Percentiles rank a stretch among this genome's conserved stretches.
Conservation (phyloP, 345 rosid genomes). For the Gossypium herbaceum region DNA sequence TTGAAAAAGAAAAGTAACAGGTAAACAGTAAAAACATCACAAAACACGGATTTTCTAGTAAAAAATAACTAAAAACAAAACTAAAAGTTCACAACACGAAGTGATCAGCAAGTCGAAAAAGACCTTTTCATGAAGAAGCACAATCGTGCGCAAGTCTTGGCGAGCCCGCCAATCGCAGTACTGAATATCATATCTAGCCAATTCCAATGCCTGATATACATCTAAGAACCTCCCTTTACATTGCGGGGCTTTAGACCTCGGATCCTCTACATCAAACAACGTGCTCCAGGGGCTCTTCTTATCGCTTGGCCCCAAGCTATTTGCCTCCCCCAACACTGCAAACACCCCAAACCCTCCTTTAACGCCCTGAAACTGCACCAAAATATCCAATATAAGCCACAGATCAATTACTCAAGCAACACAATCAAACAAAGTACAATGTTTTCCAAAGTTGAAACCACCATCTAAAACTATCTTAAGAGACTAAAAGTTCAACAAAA, state of each 20-base stretch:
- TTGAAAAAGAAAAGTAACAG: neutral
- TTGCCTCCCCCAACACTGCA: constrained; percentile 77
- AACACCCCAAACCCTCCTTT: constrained; percentile 67
- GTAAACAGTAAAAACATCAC: neutral
- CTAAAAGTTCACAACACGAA: neutral
- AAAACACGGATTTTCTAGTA: neutral
- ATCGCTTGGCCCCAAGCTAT: constrained; percentile 40
- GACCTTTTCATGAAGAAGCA: constrained; percentile 95
- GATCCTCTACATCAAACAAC: constrained; percentile 91
- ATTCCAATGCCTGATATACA: constrained; percentile 83
- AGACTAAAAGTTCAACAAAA: neutral
- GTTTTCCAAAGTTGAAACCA: neutral
- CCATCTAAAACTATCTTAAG: neutral
- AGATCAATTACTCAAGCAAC: neutral
- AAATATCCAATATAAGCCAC: neutral
- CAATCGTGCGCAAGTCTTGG: constrained; percentile 84
- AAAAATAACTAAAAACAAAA: neutral
- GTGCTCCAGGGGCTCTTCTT: constrained; percentile 75
- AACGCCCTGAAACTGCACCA: constrained; percentile 42
- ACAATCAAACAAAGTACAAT: neutral
- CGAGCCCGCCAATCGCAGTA: constrained; percentile 97
- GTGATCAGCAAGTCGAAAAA: neutral
- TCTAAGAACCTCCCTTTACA: constrained; percentile 84
- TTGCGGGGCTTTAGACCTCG: constrained; percentile 79
- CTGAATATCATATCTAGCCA: constrained; percentile 87